Evolutionary conservation across 805 yeast species (phyloP), one percentile per base, ranked within the genome.

Genomic region (Sungouiozyma ichnusensis): DNA sequence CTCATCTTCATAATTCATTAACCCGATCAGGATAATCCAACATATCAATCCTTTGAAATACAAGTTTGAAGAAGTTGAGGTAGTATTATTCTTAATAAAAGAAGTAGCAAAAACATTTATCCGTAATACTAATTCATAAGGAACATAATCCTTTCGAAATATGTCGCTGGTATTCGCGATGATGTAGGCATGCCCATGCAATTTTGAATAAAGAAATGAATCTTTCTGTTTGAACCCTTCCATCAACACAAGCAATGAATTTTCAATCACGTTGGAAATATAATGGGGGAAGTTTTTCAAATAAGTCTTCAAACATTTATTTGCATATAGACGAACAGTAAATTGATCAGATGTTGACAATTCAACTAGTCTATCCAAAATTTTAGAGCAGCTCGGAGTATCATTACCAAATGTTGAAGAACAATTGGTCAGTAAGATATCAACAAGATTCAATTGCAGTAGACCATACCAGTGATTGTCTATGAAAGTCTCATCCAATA

Each of bases 1-100:
- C 14, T 71, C 69, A 32, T 81, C 82, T 0, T 62, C 53, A 51
- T 75, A 73, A 39, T 77, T 73, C 69, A 82, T 74, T 3, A 81
- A 57, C 2, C 90, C 90, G 45, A 70, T 66, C 17, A 83, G 52
- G 18, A 80, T 52, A 14, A 74, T 68, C 90, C 92, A 83, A 34
- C 85, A 61, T 35, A 73, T 57, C 38, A 73, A 39, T 33, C 66
- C 54, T 50, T 68, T 57, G 49, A 62, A 54, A 56, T 64, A 54
- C 45, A 67, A 41, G 35, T 60, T 35, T 8, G 58, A 45, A 2
- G 58, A 49, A 0, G 63, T 60, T 3, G 66, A 48, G 2, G 62
- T 53, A 1, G 62, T 55, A 20, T 55, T 58, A 24, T 63, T 58
- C 44, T 69, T 71, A n/a, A 72, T 53, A 32, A 70, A 61, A 24